Base-by-base conservation (phyloP, 192 early-diverging fungal species). In the Backusella tarrabulga region DNA sequence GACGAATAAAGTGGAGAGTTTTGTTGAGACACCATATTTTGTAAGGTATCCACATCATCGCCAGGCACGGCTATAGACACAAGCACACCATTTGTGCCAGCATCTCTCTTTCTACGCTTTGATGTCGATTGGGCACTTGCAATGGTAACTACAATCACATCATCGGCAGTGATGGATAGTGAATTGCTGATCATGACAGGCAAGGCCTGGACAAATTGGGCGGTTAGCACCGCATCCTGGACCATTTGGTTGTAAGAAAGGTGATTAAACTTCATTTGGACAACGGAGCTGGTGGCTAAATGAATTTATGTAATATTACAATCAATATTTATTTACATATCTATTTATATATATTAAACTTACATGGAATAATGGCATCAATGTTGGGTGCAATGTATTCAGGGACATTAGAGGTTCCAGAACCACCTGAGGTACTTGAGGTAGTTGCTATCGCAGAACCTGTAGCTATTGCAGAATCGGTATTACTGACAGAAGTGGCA, bases 91-190 rank as follows among this genome's bases (percentile, higher is more conserved):
- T 44, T 36, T 1, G 21, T 11, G 17, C 3, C 11, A 8, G 0
- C 17, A 17, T 72, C 44, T 15, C 29, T 14, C 34, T 34, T 32
- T 29, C 56, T 63, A 63, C 56, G 56, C 12, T 63, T 63, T 12
- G 56, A 12, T 11, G 56, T 29, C 9, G 56, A 52, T 34, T 15
- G 2, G 1, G 68, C 50, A 50, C 70, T 76, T 29, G 75, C 38
- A 46, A 82, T 78, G 4, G 77, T 77, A 54, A 82, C 35, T 40
- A 82, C 50, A 60, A 82, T 78, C 17, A 82, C 42, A 75, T 82
- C 72, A n/a, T 77, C 76, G 2, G 67, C 71, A 11, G 72, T 50
- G 19, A 71, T 42, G 38, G 44, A 63, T 15, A 80, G 14, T 4
- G 66, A 72, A 19, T 60, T 75, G 12, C 67, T 63, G 17, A 82